Conservation (phyloP, 495 filamentous ascomycete genomes). For the Lichenothelia convexa region DNA sequence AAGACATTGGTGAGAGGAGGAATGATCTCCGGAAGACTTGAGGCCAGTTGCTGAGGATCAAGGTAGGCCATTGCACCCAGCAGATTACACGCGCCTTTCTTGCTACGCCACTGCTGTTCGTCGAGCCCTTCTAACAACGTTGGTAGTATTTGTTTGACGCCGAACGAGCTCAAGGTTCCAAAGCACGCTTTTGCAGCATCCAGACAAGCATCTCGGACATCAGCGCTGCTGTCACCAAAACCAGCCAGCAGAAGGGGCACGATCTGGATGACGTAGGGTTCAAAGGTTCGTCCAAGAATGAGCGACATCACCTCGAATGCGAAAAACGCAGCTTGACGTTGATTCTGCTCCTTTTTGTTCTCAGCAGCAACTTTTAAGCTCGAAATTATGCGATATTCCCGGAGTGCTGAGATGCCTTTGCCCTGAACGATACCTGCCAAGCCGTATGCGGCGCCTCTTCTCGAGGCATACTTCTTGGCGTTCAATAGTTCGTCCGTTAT, state of each 20-base stretch:
- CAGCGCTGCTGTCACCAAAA: constrained; percentile 73
- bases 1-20: constrained; percentile 82
- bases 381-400: constrained; percentile 71
- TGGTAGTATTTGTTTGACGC: constrained; percentile 84
- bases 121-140: constrained; percentile 84
- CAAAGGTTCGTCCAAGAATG: constrained; percentile 72
- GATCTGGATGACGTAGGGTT: constrained; percentile 90
- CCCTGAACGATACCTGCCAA: constrained; percentile 79
- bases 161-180: constrained; percentile 78
- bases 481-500: constrained; percentile 62
- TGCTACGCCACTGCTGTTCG: constrained; percentile 91
- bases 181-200: constrained; percentile 92
- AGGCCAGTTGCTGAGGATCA: constrained; percentile 80
- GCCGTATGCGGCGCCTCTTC: constrained; percentile 87
- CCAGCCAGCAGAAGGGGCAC: constrained; percentile 75
- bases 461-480: constrained; percentile 73
- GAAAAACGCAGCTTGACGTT: constrained; percentile 73
- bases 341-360: constrained; percentile 78
- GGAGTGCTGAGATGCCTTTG: constrained; percentile 61
- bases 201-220: constrained; percentile 81
- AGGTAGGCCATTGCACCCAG: constrained; percentile 97
- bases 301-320: constrained; percentile 79
- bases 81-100: constrained; percentile 91
- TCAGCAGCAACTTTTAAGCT: constrained; percentile 60
- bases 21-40: constrained; percentile 88